Conservation (phyloP, 2,329 filamentous ascomycete genomes). For the Diatrype stigma region DNA sequence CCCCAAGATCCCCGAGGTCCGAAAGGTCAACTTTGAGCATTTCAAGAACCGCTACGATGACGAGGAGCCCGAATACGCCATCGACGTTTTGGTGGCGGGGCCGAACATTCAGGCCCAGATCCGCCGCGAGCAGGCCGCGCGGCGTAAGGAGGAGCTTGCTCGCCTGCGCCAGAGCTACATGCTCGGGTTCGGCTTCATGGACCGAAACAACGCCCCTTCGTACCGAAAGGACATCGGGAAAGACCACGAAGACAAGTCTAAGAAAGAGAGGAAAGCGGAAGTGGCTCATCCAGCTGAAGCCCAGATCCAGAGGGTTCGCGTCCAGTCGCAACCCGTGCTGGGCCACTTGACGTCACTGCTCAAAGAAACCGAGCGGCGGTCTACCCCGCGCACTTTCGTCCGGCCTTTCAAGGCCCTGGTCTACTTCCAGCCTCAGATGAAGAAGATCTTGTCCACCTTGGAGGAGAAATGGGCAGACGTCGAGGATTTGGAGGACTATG, state of each 20-base stretch:
- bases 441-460: slow-evolving; percentile 31
- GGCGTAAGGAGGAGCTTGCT: slow-evolving; percentile 33
- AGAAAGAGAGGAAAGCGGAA: slow-evolving; percentile 18
- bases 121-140: slow-evolving; percentile 32
- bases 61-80: slow-evolving; percentile 32
- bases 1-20: slow-evolving; percentile 36
- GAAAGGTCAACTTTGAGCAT: slow-evolving; percentile 38
- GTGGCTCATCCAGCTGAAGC: slow-evolving; percentile 11
- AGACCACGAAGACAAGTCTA: slow-evolving; percentile 15
- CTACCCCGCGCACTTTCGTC: slow-evolving; percentile 35
- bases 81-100: slow-evolving; percentile 36
- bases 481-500: slow-evolving; percentile 28
- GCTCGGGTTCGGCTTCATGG: slow-evolving; percentile 8
- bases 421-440: slow-evolving; percentile 38
- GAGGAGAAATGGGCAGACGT: slow-evolving; percentile 39
- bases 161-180: slow-evolving; percentile 29
- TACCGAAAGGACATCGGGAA: slow-evolving; percentile 8
- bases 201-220: slow-evolving; percentile 8
- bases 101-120: slow-evolving; percentile 33
- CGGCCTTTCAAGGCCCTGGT: slow-evolving; percentile 37
- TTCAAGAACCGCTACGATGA: slow-evolving; percentile 39
- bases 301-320: slow-evolving; percentile 29
- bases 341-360: slow-evolving; percentile 34
- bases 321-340: slow-evolving; percentile 37
- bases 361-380: slow-evolving; percentile 32